Evolutionary conservation across 371 early-diverging fungal species (phyloP).

Genomic region (Amoeboaphelidium protococcarum): DNA sequence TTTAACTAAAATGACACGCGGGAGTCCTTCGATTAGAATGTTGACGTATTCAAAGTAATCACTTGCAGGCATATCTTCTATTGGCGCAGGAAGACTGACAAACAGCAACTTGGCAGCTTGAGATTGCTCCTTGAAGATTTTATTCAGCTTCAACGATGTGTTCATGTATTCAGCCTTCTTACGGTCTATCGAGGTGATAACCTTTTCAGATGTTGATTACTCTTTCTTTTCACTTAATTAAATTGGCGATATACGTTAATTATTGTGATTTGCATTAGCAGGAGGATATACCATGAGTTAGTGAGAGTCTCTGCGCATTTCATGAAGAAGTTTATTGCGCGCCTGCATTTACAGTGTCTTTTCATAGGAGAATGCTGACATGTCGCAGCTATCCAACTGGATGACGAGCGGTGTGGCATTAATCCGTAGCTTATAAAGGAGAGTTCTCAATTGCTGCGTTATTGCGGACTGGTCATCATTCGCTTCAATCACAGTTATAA

Average conservation of each 20-base stretch:
- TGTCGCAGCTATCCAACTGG: constrained; percentile 6
- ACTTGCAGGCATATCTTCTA: not conserved
- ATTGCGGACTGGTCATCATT: constrained; percentile 7
- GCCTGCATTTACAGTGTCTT: constrained; percentile 5
- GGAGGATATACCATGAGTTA: too few species aligned
- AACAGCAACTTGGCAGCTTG: constrained; percentile 5
- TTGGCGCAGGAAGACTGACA: constrained; percentile 10
- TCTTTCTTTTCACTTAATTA: too few species aligned
- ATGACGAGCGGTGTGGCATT: constrained; percentile 8
- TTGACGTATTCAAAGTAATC: constrained; percentile 12
- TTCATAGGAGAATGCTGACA: constrained; percentile 5
- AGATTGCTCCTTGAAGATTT: constrained; percentile 5
- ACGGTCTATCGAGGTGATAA: too few species aligned
- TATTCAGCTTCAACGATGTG: constrained; percentile 6
- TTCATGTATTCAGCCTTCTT: constrained; percentile 4
- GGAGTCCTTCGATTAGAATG: constrained; percentile 4
- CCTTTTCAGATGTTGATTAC: too few species aligned
- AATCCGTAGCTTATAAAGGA: constrained; percentile 7
- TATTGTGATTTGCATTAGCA: too few species aligned
- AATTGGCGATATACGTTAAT: too few species aligned
- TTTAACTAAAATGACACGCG: constrained; percentile 9
- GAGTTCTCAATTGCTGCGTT: constrained; percentile 2
- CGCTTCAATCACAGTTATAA: constrained; percentile 10
- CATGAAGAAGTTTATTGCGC: constrained; percentile 2
- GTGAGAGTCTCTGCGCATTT: not conserved